A percentile compares a stretch with the other conserved stretches of the same genome.
phyloP scores from a whole-genome alignment of 2,329 filamentous ascomycete species.

The Ilyonectria robusta region DNA sequence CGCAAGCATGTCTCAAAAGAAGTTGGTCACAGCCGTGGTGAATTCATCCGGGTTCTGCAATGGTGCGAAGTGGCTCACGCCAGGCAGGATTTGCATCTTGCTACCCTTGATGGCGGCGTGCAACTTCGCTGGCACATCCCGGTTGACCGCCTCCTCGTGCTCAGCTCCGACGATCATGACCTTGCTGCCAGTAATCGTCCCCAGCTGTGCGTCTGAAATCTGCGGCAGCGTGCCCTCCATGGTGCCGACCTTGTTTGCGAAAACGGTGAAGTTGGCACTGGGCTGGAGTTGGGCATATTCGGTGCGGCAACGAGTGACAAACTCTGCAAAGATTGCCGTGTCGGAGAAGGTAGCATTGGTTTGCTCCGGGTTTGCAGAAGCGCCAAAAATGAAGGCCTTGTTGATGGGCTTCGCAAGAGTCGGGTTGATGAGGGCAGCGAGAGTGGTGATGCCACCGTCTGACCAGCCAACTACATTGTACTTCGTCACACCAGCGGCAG shows the following conservation, averaged over 20 bases:
- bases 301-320: conserved; percentile 52
- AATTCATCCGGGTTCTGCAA: conserved; percentile 57
- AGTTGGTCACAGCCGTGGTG: conserved; percentile 49
- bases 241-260: conserved; percentile 54
- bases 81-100: conserved; percentile 51
- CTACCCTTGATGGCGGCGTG: conserved; percentile 56
- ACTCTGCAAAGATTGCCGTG: conserved; percentile 51
- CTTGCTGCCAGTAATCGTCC: conserved; percentile 46
- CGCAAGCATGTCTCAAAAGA: conserved; percentile 27
- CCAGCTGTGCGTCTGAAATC: conserved; percentile 48
- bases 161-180: conserved; percentile 51
- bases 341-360: conserved; percentile 53
- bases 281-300: conserved; percentile 57
- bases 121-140: conserved; percentile 53
- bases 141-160: conserved; percentile 58
- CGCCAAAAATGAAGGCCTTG: conserved; percentile 58
- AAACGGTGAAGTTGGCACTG: conserved; percentile 53
- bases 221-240: conserved; percentile 56
- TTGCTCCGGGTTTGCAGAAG: conserved; percentile 50
- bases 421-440: conserved; percentile 53
- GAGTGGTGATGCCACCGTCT: conserved; percentile 57
- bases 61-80: conserved; percentile 60
- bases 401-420: conserved; percentile 50
- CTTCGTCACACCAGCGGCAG: conserved; percentile 45
- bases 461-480: conserved; percentile 59